Conservation (phyloP, 2,329 filamentous ascomycete genomes). For the Pseudocercospora fuligena region DNA sequence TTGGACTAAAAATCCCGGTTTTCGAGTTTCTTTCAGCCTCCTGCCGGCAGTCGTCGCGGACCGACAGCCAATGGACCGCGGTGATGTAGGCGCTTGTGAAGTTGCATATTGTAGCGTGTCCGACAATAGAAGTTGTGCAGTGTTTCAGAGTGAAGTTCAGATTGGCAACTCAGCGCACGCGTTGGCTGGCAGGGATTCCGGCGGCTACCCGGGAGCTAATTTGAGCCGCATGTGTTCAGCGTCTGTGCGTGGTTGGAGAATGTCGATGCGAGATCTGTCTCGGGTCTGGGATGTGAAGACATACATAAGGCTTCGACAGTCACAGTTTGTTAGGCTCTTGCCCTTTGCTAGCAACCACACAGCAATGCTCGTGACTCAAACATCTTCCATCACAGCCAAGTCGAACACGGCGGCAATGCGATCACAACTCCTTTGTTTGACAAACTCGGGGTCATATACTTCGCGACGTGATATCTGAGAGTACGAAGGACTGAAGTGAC, state of each 20-base stretch:
- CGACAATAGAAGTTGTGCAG: slow-evolving; percentile 22
- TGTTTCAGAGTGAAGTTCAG: slow-evolving; percentile 5
- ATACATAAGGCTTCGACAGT: not conserved
- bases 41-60: slow-evolving; percentile 5
- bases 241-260: not conserved
- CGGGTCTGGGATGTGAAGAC: not conserved
- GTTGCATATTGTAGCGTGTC: slow-evolving; percentile 20
- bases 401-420: not conserved
- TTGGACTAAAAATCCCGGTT: slow-evolving; percentile 18
- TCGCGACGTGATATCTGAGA: not conserved
- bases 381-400: not conserved
- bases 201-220: slow-evolving; percentile 7
- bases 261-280: not conserved
- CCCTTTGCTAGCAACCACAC: not conserved
- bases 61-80: slow-evolving; percentile 23
- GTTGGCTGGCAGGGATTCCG: not conserved
- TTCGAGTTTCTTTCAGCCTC: slow-evolving; percentile 1
- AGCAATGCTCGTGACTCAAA: not conserved
- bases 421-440: slow-evolving; percentile 2
- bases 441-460: not conserved
- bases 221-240: not conserved
- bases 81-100: slow-evolving; percentile 26
- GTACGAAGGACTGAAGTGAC: not conserved
- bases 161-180: not conserved
- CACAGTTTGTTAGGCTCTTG: not conserved